Conservation (phyloP, 83 land plant species). For the Isoetes engelmannii region DNA sequence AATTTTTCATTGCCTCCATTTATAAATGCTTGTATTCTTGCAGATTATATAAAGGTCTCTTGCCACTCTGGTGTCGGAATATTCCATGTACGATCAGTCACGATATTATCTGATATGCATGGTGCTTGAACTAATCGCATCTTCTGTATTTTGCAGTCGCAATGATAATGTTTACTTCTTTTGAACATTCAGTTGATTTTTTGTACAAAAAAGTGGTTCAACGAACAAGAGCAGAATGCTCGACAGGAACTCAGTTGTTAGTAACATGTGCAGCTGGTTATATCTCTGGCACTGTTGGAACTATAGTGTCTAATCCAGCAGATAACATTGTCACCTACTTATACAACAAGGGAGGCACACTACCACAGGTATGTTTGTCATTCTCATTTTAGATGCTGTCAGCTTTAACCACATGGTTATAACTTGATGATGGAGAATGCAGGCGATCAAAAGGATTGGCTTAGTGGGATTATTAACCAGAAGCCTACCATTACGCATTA, state of each 20-base stretch:
- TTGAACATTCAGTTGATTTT: constrained; percentile 81
- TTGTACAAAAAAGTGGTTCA: constrained; percentile 49
- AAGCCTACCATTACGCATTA: constrained; percentile 76
- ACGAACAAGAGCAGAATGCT: constrained; percentile 59
- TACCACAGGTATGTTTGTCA: constrained; percentile 43
- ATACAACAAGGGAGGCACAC: constrained; percentile 53
- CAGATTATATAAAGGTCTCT: constrained; percentile 81
- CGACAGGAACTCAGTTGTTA: constrained; percentile 57
- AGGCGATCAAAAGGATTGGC: constrained; percentile 85
- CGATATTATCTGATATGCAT: not conserved
- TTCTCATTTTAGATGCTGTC: too few species aligned
- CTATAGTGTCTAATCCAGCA: constrained; percentile 77
- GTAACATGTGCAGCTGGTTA: constrained; percentile 84
- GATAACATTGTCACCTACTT: constrained; percentile 73
- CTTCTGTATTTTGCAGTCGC: constrained; percentile 49
- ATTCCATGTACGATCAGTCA: constrained; percentile 63
- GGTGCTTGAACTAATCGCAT: not conserved
- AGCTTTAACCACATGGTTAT: not conserved
- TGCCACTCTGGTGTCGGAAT: constrained; percentile 91
- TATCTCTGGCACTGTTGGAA: constrained; percentile 71
- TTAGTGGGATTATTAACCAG: constrained; percentile 64
- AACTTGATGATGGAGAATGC: not conserved
- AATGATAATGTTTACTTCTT: constrained; percentile 87
- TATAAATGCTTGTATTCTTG: constrained; percentile 3
- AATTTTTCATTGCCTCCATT: not conserved